phyloP scores from a whole-genome alignment of 2,329 filamentous ascomycete genomes.

The Xylaria sp. region DNA sequence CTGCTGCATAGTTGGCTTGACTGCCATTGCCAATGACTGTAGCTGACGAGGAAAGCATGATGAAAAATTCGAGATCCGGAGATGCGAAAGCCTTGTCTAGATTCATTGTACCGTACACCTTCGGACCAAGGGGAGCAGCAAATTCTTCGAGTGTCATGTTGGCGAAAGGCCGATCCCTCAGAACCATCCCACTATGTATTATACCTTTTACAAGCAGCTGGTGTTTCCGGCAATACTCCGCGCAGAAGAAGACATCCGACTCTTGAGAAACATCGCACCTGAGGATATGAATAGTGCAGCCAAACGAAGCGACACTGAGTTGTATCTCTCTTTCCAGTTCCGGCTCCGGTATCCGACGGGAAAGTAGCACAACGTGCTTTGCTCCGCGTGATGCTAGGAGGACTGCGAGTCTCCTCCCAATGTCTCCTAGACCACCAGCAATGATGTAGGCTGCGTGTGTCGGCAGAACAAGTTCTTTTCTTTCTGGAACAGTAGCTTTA shows the following conservation, averaged over 20 bases:
- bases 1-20: constrained; percentile 19
- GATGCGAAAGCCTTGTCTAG: constrained; percentile 40
- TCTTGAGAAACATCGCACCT: constrained; percentile 51
- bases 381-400: constrained; percentile 48
- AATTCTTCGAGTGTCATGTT: constrained; percentile 42
- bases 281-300: constrained; percentile 44
- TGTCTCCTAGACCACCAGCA: constrained; percentile 50
- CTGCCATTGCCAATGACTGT: constrained; percentile 12
- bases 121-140: constrained; percentile 38
- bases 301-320: constrained; percentile 24
- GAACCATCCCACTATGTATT: constrained; percentile 42
- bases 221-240: constrained; percentile 20
- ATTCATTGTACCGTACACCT: constrained; percentile 42
- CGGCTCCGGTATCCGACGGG: constrained; percentile 41
- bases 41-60: constrained; percentile 10
- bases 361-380: constrained; percentile 47
- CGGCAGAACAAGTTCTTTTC: constrained; percentile 26
- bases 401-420: constrained; percentile 44
- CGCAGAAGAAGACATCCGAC: constrained; percentile 38
- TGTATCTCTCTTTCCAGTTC: constrained; percentile 30
- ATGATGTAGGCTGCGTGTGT: constrained; percentile 48
- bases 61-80: constrained; percentile 12
- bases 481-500: constrained; percentile 33
- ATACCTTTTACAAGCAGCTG: constrained; percentile 31
- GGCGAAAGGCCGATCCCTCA: constrained; percentile 39